phyloP scores from a whole-genome alignment of 306 rosid species.

The Gastrolobium villosum region DNA sequence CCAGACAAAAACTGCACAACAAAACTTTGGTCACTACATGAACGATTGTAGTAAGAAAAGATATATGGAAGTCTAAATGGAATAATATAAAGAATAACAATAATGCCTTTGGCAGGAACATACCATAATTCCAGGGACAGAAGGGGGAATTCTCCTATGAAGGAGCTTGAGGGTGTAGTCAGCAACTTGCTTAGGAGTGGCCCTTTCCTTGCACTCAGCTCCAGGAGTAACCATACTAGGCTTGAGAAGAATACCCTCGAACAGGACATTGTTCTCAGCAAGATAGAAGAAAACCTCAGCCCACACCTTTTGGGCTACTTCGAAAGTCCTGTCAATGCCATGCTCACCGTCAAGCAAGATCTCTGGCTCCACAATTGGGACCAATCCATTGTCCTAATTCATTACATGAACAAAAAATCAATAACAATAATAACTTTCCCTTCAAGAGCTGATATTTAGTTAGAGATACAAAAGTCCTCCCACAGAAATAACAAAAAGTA shows the following conservation, averaged over 20 bases:
- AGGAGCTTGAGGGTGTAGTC: slow-evolving; percentile 92
- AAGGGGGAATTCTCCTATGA: slow-evolving; percentile 83
- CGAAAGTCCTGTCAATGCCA: slow-evolving; percentile 81
- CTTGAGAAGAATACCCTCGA: slow-evolving; percentile 96
- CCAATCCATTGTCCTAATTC: slow-evolving; percentile 54
- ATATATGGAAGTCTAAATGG: too few relatives aligned
- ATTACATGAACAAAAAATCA: not conserved
- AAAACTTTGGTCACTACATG: slow-evolving; percentile 17
- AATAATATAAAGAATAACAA: not conserved
- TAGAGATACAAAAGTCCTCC: not conserved
- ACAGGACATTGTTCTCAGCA: slow-evolving; percentile 85
- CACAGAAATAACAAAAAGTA: slow-evolving; percentile 6
- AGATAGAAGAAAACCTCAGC: slow-evolving; percentile 96
- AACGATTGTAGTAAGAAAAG: not conserved
- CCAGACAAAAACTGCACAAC: slow-evolving; percentile 88
- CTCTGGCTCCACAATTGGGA: slow-evolving; percentile 98
- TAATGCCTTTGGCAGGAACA: slow-evolving; percentile 31
- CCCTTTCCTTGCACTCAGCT: slow-evolving; percentile 84
- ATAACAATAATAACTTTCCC: not conserved
- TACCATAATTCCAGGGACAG: slow-evolving; percentile 99
- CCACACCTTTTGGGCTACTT: slow-evolving; percentile 91
- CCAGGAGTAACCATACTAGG: slow-evolving; percentile 99
- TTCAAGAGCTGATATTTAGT: not conserved
- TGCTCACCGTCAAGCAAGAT: slow-evolving; percentile 98
- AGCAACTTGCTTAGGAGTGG: slow-evolving; percentile 78